Evolutionary conservation across 2,329 filamentous ascomycete species (phyloP), one percentile per base, ranked within the genome.

Genomic region (Sporothrix inflata): DNA sequence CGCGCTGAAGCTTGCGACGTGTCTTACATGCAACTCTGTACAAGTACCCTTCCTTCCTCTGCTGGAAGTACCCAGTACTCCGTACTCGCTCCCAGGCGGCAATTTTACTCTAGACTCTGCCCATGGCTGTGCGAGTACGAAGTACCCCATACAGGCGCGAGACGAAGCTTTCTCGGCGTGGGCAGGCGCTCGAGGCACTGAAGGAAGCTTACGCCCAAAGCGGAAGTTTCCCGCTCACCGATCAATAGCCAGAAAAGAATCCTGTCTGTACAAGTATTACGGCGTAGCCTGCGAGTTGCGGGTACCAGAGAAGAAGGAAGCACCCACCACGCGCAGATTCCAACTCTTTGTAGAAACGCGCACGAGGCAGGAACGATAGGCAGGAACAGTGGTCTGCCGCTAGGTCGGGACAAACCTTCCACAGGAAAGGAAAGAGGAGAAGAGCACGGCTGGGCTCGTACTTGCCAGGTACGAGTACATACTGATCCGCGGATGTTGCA

Each of bases 281-380:
- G 60, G 60, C 60, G 60, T 27, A 45, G 38, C 21, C n/a, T 27
- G 60, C 38, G 12, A 65, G 40, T 63, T 42, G 21, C 57, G 57
- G 34, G 34, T 40, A 63, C 34, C 42, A 51, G 24, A 38, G 11
- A 38, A 40, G 40, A 34, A 38, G 61, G 45, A 49, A 27, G 27
- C 65, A 34, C 12, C 65, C 65, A 38, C 65, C 65, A 6, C 42
- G 65, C 45, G 65, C 65, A 51, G 65, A 67, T 67, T 67, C 65
- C 65, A 67, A 38, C 65, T 51, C 45, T 49, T 67, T 51, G 45
- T 34, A 67, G 42, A 45, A 66, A 34, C 63, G 42, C 61, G 40
- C 63, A 67, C 65, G 60, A 67, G 27, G 27, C 45, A 67, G 27
- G 42, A 30, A 34, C 42, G 42, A n/a, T 6, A 8, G 57, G 5